These are phyloP conservation scores for Podospora sp. DNA, from an alignment of 495 filamentous ascomycete genomes.

Conservation along the genomic window DNA sequence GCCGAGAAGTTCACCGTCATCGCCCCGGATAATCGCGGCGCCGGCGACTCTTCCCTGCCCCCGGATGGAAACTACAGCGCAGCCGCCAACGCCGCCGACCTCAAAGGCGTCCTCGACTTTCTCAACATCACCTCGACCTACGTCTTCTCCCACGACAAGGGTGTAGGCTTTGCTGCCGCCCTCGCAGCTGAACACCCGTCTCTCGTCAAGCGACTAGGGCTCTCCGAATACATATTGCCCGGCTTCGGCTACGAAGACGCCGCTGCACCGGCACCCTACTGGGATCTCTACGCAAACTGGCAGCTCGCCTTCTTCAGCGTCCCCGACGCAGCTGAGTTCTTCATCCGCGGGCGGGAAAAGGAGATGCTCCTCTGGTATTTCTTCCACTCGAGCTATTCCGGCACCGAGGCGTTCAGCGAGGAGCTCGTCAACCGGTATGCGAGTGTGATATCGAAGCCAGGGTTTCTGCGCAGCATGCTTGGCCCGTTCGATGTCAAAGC, in stretches of 20 bases:
- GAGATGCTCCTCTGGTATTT: constrained; percentile 50
- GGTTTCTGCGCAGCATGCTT: constrained; percentile 34
- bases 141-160: constrained; percentile 48
- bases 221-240: constrained; percentile 44
- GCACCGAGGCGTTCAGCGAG: constrained; percentile 24
- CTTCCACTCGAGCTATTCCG: constrained; percentile 41
- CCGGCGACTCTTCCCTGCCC: constrained; percentile 41
- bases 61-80: constrained; percentile 41
- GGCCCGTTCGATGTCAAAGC: constrained; percentile 22
- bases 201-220: constrained; percentile 32
- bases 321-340: constrained; percentile 46
- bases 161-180: constrained; percentile 39
- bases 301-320: constrained; percentile 49
- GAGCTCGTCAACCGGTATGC: constrained; percentile 30
- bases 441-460: constrained; percentile 30
- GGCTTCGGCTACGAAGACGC: constrained; percentile 42
- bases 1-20: constrained; percentile 57
- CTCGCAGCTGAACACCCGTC: constrained; percentile 37
- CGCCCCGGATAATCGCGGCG: constrained; percentile 44
- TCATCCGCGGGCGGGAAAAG: constrained; percentile 42
- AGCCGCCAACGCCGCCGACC: constrained; percentile 33
- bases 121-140: constrained; percentile 43
- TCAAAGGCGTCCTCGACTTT: constrained; percentile 44
- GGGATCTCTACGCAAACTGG: constrained; percentile 45
- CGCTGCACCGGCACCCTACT: constrained; percentile 29